A percentile compares a stretch with the other conserved stretches of the same genome.
Conservation (phyloP, 2,329 filamentous ascomycete species). For the Penicillium brevicompactum region DNA sequence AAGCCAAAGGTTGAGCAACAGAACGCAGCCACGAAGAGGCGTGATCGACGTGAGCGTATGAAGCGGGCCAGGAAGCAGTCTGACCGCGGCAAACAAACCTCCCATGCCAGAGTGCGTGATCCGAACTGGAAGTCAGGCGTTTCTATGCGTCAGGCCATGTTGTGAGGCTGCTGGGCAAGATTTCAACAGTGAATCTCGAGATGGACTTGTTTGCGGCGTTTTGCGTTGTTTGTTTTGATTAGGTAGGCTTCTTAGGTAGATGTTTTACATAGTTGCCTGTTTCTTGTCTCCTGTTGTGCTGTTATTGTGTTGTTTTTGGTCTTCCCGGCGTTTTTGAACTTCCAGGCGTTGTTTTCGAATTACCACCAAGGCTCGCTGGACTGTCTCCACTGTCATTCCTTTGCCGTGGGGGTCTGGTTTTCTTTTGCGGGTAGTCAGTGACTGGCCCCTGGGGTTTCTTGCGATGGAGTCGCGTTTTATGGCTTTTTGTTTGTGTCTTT, state of each 20-base stretch:
- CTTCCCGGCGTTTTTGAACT: background rate
- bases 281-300: background rate
- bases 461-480: no score
- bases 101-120: constrained; percentile 23
- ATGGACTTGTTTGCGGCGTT: background rate
- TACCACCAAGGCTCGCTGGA: background rate
- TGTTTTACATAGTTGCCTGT: no score
- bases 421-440: no score
- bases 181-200: background rate
- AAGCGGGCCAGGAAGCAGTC: constrained; percentile 26
- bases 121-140: constrained; percentile 15
- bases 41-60: constrained; percentile 38
- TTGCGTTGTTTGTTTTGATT: background rate
- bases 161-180: background rate
- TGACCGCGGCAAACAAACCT: constrained; percentile 13
- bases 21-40: constrained; percentile 39
- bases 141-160: constrained; percentile 7
- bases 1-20: constrained; percentile 23
- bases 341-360: background rate
- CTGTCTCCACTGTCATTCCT: background rate
- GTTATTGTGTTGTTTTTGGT: background rate
- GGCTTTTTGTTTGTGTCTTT: background rate
- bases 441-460: no score
- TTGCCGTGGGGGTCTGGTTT: background rate
- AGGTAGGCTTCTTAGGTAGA: background rate